Base-by-base conservation (phyloP, 345 rosid genomes). In the Pistacia integerrima region DNA sequence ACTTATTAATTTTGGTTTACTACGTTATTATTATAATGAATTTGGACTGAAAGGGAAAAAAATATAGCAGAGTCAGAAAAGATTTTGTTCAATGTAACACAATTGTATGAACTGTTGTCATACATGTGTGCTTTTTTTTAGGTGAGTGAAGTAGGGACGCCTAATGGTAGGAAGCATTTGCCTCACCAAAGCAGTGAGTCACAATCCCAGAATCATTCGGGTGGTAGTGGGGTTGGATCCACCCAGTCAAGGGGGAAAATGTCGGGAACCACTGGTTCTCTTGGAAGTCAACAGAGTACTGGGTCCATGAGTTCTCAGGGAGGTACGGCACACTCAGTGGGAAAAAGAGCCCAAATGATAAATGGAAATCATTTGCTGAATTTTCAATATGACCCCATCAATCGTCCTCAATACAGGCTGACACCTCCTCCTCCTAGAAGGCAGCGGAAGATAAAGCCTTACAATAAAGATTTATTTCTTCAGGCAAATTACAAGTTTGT, bases 401-500 rank as follows among this genome's bases (percentile, higher is more conserved):
- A 84, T 13, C 87, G 89, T 13, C 76, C 93, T n/a, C 93, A 90
- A 46, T 77, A 77, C 28, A 85, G 94, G 72, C 79, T 79, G 49
- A 79, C 84, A 56, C 84, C 84, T 41, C 89, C 92, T 73, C 97
- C 91, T 67, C 80, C 87, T 57, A 84, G 94, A 80, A 87, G 91
- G 79, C 87, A 74, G 69, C 82, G 78, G 48, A 93, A 88, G 85
- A 79, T 86, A 78, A 92, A 82, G 85, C 97, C 99, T 63, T 96
- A 90, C 72, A 93, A 91, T 82, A 96, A 84, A 79, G 99, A 93
- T 83, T 70, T 96, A 78, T 96, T 96, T 87, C 93, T 96, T 77
- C 91, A 96, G 81, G 98, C 99, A 33, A 96, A 96, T 85, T 96
- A 88, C 88, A 93, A 91, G 88, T 96, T 93, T 83, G 94, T 96